Evolutionary conservation across 2,329 filamentous ascomycete genomes (phyloP).

Genomic region (Penicillium polonicum): DNA sequence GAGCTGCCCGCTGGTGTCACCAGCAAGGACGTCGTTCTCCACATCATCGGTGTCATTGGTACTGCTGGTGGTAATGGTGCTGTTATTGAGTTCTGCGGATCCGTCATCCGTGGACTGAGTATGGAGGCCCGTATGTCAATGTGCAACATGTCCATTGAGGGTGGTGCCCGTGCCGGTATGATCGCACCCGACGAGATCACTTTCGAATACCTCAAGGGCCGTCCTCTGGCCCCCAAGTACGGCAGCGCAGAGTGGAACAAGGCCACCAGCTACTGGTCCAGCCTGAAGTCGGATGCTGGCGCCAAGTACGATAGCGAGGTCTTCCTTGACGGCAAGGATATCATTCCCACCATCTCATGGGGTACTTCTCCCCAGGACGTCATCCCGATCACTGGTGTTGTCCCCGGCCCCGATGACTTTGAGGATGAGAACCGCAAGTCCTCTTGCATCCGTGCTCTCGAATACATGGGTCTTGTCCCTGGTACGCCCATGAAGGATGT

Average conservation of each 20-base stretch:
- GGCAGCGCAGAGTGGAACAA: slow-evolving; percentile 87
- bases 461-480: slow-evolving; percentile 92
- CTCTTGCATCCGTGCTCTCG: slow-evolving; percentile 74
- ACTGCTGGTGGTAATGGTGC: slow-evolving; percentile 92
- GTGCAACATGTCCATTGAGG: slow-evolving; percentile 99
- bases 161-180: slow-evolving; percentile 92
- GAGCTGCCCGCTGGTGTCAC: slow-evolving; percentile 86
- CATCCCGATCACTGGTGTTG: slow-evolving; percentile 85
- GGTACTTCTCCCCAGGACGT: slow-evolving; percentile 96
- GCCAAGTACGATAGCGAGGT: slow-evolving; percentile 90
- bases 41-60: slow-evolving; percentile 90
- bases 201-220: slow-evolving; percentile 91
- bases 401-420: slow-evolving; percentile 88
- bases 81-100: slow-evolving; percentile 97
- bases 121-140: slow-evolving; percentile 99
- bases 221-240: slow-evolving; percentile 80
- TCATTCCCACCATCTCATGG: slow-evolving; percentile 91
- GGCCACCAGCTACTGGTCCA: slow-evolving; percentile 84
- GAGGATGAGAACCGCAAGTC: slow-evolving; percentile 74
- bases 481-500: slow-evolving; percentile 93
- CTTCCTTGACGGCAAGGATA: slow-evolving; percentile 88
- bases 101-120: slow-evolving; percentile 81
- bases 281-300: slow-evolving; percentile 77
- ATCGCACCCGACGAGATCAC: slow-evolving; percentile 92
- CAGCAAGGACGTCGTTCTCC: slow-evolving; percentile 91